A percentile compares a stretch with the other conserved stretches of the same genome.
phyloP scores from a whole-genome alignment of 306 rosid genomes.

The Vigna mungo region DNA sequence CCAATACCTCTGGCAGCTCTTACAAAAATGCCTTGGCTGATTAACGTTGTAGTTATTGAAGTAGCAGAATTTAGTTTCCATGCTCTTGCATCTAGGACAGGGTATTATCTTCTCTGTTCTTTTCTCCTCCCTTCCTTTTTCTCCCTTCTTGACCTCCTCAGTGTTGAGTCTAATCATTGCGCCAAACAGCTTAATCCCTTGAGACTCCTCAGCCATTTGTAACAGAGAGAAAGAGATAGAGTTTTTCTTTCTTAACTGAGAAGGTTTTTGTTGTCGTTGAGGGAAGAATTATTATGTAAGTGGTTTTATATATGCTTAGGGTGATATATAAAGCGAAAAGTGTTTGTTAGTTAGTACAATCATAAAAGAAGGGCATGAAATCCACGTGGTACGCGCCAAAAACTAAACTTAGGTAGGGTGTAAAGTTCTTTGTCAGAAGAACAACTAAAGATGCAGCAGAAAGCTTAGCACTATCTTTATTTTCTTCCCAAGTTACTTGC shows the following conservation, averaged over 20 bases:
- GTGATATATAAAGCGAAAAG: slow-evolving; percentile 40
- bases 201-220: slow-evolving; percentile 56
- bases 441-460: background rate
- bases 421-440: slow-evolving; percentile 47
- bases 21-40: slow-evolving; percentile 93
- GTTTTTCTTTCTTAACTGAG: slow-evolving; percentile 27
- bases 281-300: slow-evolving; percentile 31
- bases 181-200: slow-evolving; percentile 91
- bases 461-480: slow-evolving; percentile 37
- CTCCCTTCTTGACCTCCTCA: slow-evolving; percentile 38
- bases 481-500: background rate
- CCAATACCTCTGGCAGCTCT: slow-evolving; percentile 93
- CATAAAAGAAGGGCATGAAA: slow-evolving; percentile 21
- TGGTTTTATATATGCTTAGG: too few species aligned
- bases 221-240: background rate
- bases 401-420: slow-evolving; percentile 41
- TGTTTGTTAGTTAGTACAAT: slow-evolving; percentile 42
- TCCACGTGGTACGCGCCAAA: slow-evolving; percentile 48
- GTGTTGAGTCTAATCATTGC: slow-evolving; percentile 62
- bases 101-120: slow-evolving; percentile 74
- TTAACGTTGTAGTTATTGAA: slow-evolving; percentile 94
- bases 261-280: slow-evolving; percentile 35
- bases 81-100: slow-evolving; percentile 95
- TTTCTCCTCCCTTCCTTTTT: slow-evolving; percentile 54
- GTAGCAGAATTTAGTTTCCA: slow-evolving; percentile 95